Conservation (phyloP, 805 yeast species). For the Kazachstania kunashirensis region DNA sequence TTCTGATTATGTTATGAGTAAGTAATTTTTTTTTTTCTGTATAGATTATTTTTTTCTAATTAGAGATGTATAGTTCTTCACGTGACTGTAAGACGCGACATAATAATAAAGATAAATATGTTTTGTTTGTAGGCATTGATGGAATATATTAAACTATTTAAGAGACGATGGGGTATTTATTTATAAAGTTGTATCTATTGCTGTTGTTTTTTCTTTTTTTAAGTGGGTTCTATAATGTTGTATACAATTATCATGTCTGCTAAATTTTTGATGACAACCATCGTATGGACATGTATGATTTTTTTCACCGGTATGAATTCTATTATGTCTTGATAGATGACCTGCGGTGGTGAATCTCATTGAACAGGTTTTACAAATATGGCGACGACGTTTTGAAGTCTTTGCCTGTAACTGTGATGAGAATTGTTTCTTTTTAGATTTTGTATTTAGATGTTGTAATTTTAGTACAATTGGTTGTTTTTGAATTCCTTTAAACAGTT, state of each 20-base stretch:
- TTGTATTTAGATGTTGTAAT: background rate
- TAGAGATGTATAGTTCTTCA: too few species aligned
- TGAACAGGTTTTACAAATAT: conserved; percentile 25
- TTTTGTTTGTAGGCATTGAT: too few species aligned
- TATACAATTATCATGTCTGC: conserved; percentile 89
- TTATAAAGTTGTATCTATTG: too few species aligned
- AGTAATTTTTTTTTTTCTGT: too few species aligned
- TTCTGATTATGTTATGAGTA: too few species aligned
- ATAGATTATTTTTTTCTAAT: too few species aligned
- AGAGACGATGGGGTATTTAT: too few species aligned
- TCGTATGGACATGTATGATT: conserved; percentile 76
- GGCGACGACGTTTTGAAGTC: conserved; percentile 10
- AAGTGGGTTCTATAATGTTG: conserved; percentile 84
- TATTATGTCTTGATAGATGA: conserved; percentile 77
- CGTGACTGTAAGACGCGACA: too few species aligned
- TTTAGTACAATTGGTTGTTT: conserved; percentile 6
- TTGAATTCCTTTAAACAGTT: background rate
- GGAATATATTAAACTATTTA: too few species aligned
- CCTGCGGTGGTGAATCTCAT: conserved; percentile 73
- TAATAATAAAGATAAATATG: too few species aligned
- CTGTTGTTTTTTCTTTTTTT: conserved; percentile 29
- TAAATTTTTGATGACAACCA: conserved; percentile 71
- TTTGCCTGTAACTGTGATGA: conserved; percentile 5
- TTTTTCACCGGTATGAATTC: conserved; percentile 88
- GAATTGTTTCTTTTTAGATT: background rate